Percentiles rank a stretch among this genome's conserved stretches.
Conservation (phyloP, 768 basidiomycete genomes). For the Rhodotorula babjevae region DNA sequence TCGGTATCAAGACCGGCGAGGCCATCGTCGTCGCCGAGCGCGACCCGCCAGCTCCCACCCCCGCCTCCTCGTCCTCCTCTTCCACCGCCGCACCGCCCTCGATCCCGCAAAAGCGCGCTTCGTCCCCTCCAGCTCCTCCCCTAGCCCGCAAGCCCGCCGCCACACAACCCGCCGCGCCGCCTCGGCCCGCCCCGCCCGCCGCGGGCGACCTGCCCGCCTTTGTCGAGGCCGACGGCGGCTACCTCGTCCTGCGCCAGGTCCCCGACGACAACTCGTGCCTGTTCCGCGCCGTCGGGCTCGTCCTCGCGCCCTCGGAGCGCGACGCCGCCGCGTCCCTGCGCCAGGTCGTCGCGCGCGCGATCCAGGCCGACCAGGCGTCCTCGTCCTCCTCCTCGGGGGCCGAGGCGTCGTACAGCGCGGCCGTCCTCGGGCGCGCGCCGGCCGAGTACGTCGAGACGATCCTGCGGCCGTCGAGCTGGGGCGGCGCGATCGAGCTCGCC, state of each 20-base stretch:
- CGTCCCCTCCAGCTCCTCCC: constrained; percentile 35
- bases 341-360: constrained; percentile 78
- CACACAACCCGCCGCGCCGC: neutral
- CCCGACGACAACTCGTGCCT: constrained; percentile 98
- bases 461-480: constrained; percentile 75
- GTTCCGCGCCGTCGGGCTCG: constrained; percentile 76
- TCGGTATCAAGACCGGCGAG: constrained; percentile 73
- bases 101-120: constrained; percentile 14
- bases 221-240: constrained; percentile 40
- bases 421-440: constrained; percentile 65
- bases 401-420: constrained; percentile 69
- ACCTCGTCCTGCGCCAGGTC: constrained; percentile 53
- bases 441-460: constrained; percentile 77
- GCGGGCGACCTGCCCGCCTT: constrained; percentile 28
- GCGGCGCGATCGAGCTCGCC: constrained; percentile 84
- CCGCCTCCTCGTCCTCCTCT: neutral
- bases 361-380: constrained; percentile 55
- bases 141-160: neutral
- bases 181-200: neutral
- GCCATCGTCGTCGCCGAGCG: constrained; percentile 69
- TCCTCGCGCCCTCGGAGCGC: constrained; percentile 72
- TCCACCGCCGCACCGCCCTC: constrained; percentile 8
- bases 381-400: no score
- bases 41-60: constrained; percentile 10
- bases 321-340: constrained; percentile 66